Base-by-base conservation (phyloP, 805 yeast species). In the Yamadazyma takamatsuzukensis region DNA sequence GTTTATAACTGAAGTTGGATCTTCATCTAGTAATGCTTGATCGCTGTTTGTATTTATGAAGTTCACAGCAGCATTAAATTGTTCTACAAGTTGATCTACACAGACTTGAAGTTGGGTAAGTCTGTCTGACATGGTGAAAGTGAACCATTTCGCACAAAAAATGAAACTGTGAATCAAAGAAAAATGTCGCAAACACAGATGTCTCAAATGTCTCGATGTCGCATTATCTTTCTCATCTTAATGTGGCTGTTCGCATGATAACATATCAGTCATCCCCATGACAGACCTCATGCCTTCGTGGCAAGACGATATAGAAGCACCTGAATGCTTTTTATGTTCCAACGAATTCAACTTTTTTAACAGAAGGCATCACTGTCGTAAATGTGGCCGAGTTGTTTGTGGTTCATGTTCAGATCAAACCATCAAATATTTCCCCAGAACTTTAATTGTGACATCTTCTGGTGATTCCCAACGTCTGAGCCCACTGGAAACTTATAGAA, bases 31-130 rank as follows among this genome's bases (percentile, higher is more conserved):
- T 12, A 51, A 47, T 6, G 64, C 67, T 25, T 59, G 53, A 29
- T 59, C 66, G 37, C 66, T 52, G 41, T 61, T 52, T 21, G 54
- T 47, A 35, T 61, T 66, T 26, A 87, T 82, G 49, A 83, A 84
- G 49, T 81, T 80, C 32, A 83, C 61, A 2, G 93, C 78, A 2
- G 90, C 85, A 45, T 80, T 77, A 61, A 84, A 81, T 58, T 83
- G 89, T 40, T 84, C 93, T 38, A 81, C 74, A 39, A 84, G 70
- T 53, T 76, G 88, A 55, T 89, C 97, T 22, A 89, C 65, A 47
- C 96, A 86, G 27, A 84, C 72, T 50, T 89, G 97, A 15, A 89
- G 70, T 54, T 89, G 97, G 2, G 96, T 86, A 22, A 89, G 66
- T 51, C 96, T 69, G 59, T 89, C 97, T 0, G 95, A 70, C 94